Conservation (phyloP, 2,329 filamentous ascomycete genomes). For the Alternaria novae-zelandiae region DNA sequence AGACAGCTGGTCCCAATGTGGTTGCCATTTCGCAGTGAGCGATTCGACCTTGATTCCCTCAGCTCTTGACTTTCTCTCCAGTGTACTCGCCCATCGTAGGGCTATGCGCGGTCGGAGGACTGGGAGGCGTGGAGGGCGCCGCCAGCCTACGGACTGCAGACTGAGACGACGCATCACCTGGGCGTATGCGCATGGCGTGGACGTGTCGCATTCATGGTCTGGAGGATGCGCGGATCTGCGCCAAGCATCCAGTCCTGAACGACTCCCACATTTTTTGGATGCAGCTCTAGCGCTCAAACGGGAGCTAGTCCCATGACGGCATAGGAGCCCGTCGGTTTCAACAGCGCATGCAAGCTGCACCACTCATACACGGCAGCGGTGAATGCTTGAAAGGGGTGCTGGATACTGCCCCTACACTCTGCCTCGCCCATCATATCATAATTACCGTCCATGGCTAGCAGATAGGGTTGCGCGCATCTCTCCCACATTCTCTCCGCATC, state of each 20-base stretch:
- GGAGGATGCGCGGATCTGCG: conserved; percentile 4
- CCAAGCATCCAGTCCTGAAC: conserved; percentile 10
- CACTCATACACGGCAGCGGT: conserved; percentile 19
- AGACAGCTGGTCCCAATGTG: conserved; percentile 51
- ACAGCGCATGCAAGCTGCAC: conserved; percentile 26
- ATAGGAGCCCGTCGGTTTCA: conserved; percentile 21
- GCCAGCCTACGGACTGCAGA: conserved; percentile 34
- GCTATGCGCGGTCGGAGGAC: conserved; percentile 11
- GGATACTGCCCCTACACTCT: conserved; percentile 17
- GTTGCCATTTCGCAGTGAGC: conserved; percentile 59
- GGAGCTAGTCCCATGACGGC: conserved; percentile 30
- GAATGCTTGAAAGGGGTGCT: conserved; percentile 16
- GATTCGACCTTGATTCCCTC: conserved; percentile 12
- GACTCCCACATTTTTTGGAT: conserved; percentile 19
- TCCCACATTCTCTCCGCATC: conserved; percentile 20
- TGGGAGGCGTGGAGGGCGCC: conserved; percentile 21
- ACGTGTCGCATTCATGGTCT: not conserved
- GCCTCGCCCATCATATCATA: not conserved
- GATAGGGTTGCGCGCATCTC: conserved; percentile 23
- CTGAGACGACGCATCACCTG: conserved; percentile 39
- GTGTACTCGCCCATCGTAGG: conserved; percentile 12
- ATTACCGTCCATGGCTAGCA: conserved; percentile 33
- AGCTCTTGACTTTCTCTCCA: conserved; percentile 6
- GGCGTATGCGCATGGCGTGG: conserved; percentile 22
- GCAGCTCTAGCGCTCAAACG: conserved; percentile 18